Evolutionary conservation across 208 protist genomes (phyloP).

Genomic region (Trypanosomatidae sp.): DNA sequence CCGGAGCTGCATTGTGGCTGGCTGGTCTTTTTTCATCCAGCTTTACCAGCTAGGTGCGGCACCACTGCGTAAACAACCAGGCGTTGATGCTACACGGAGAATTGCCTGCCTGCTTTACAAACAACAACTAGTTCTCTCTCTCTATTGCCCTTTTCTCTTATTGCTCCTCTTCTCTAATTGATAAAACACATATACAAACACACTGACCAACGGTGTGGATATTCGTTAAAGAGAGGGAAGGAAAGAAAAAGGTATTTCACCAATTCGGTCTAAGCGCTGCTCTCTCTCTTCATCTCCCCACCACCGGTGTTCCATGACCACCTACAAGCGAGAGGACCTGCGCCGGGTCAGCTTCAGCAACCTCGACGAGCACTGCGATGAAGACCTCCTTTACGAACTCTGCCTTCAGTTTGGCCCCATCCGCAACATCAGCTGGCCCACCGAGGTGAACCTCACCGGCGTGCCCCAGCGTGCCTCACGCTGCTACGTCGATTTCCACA

Average conservation of each 20-base stretch:
- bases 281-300: neutral
- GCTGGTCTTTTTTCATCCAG: no score
- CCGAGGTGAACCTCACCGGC: conserved; percentile 44
- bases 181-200: no score
- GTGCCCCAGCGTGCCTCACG: conserved; percentile 51
- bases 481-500: conserved; percentile 80
- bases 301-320: conserved; percentile 36
- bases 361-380: conserved; percentile 77
- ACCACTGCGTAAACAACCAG: no score
- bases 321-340: conserved; percentile 80
- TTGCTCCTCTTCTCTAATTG: no score
- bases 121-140: no score
- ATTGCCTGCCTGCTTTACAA: no score
- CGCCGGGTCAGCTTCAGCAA: conserved; percentile 71
- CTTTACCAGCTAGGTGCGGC: no score
- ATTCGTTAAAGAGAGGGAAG: no score
- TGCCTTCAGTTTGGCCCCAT: conserved; percentile 84
- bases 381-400: conserved; percentile 81
- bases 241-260: neutral
- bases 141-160: no score
- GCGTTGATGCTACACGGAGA: no score
- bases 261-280: neutral
- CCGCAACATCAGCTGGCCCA: conserved; percentile 65
- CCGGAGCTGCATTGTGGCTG: no score
- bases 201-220: no score